These are phyloP conservation scores for Lolium multiflorum DNA, from an alignment of 176 grass and related monocot species.

Conservation along the genomic window DNA sequence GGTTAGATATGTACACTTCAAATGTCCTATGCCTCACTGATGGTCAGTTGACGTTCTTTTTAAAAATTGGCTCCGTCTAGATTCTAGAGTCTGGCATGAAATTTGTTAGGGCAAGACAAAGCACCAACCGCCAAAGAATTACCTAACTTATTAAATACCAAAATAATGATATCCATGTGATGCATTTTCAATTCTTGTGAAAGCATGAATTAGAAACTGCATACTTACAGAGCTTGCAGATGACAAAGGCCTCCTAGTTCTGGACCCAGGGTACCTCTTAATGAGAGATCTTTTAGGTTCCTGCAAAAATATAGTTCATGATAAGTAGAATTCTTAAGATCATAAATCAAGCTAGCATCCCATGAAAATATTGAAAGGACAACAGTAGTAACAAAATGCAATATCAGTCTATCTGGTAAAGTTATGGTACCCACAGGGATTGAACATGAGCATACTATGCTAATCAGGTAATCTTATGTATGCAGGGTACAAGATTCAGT, in stretches of 20 bases:
- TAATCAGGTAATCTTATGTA: constrained; percentile 7
- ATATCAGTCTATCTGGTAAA: background rate
- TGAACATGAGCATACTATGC: background rate
- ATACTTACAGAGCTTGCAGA: constrained; percentile 91
- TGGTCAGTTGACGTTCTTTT: background rate
- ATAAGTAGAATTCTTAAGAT: constrained; percentile 31
- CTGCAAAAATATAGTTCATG: constrained; percentile 54
- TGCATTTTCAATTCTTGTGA: constrained; percentile 23
- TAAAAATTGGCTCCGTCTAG: constrained; percentile 10
- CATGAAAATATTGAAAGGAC: constrained; percentile 3
- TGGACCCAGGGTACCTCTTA: constrained; percentile 78
- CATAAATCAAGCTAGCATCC: constrained; percentile 24
- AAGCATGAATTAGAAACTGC: constrained; percentile 34
- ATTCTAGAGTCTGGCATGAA: background rate
- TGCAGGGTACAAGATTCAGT: background rate
- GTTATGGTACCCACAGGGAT: too few relatives aligned
- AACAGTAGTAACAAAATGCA: background rate
- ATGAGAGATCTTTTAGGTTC: constrained; percentile 74
- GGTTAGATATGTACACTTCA: constrained; percentile 33
- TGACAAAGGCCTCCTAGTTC: constrained; percentile 75
- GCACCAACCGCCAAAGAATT: background rate
- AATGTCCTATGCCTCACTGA: background rate
- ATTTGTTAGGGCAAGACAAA: background rate
- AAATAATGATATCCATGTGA: constrained; percentile 24
- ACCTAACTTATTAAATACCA: background rate